Evolutionary conservation across 202 grass and related monocot genomes (phyloP).

Genomic region (Carex arenaria): DNA sequence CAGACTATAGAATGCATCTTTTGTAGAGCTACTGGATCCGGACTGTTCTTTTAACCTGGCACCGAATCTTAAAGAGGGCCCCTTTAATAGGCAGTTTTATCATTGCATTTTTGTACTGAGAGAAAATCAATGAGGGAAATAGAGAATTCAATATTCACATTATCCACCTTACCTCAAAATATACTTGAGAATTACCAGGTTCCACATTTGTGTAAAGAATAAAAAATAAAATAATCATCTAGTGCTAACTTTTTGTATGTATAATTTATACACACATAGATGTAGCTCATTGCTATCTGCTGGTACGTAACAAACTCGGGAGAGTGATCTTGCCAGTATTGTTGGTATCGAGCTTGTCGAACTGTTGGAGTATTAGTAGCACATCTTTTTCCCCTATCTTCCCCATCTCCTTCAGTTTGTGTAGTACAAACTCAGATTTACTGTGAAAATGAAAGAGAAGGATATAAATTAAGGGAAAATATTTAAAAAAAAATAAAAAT

Average conservation of each 20-base stretch:
- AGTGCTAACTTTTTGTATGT: background rate
- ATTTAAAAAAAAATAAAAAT: background rate
- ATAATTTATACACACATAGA: background rate
- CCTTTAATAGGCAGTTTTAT: too few species aligned
- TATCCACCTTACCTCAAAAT: background rate
- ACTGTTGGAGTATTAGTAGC: conserved; percentile 50
- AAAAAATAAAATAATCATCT: conserved; percentile 23
- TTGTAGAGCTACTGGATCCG: too few species aligned
- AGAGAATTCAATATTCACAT: background rate
- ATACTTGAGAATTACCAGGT: background rate
- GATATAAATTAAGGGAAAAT: background rate
- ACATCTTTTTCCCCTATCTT: conserved; percentile 58
- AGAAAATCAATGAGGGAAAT: background rate
- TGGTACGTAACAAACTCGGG: conserved; percentile 19
- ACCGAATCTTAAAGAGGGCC: too few species aligned
- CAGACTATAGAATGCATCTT: too few species aligned
- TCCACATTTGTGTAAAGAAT: background rate
- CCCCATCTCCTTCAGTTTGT: conserved; percentile 80
- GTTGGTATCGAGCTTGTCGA: conserved; percentile 53
- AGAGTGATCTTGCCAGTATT: conserved; percentile 56
- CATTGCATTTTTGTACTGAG: background rate
- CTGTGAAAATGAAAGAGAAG: conserved; percentile 20
- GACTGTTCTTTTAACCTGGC: too few species aligned
- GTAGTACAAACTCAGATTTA: conserved; percentile 69
- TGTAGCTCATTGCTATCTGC: background rate